Percentiles rank a stretch among this genome's conserved stretches.
Conservation (phyloP, 192 early-diverging fungal genomes). For the Physocladia obscura region DNA sequence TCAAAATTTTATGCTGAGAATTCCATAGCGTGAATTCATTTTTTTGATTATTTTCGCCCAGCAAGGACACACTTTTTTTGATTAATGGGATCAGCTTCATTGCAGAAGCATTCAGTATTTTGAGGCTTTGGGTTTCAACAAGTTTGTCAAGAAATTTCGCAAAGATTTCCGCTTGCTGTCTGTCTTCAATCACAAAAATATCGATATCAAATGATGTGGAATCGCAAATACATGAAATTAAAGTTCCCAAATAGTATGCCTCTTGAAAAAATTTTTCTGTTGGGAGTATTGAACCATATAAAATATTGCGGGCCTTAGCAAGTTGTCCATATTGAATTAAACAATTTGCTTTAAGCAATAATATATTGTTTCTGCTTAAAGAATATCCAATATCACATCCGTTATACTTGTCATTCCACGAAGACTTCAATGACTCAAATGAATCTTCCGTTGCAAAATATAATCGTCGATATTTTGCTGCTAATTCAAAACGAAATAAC, state of each 20-base stretch:
- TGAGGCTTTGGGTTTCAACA: background rate
- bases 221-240: background rate
- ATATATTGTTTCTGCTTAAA: background rate
- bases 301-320: background rate
- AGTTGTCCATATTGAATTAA: slow-evolving; percentile 17
- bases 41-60: background rate
- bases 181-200: background rate
- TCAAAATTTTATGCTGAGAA: background rate
- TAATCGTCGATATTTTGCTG: slow-evolving; percentile 4
- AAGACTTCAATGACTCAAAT: background rate
- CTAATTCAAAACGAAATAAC: slow-evolving; percentile 1
- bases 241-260: background rate
- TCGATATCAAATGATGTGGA: background rate
- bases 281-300: background rate
- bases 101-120: background rate
- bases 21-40: background rate
- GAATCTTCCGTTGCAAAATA: background rate
- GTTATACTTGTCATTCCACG: background rate
- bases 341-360: background rate
- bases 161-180: background rate
- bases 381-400: background rate
- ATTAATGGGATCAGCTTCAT: background rate
- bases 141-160: background rate
- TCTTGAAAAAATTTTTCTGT: background rate
- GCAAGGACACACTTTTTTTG: background rate